Evolutionary conservation across 257 asterid genomes (phyloP), one percentile per base, ranked within the genome.

Genomic region (Scutellaria galericulata): DNA sequence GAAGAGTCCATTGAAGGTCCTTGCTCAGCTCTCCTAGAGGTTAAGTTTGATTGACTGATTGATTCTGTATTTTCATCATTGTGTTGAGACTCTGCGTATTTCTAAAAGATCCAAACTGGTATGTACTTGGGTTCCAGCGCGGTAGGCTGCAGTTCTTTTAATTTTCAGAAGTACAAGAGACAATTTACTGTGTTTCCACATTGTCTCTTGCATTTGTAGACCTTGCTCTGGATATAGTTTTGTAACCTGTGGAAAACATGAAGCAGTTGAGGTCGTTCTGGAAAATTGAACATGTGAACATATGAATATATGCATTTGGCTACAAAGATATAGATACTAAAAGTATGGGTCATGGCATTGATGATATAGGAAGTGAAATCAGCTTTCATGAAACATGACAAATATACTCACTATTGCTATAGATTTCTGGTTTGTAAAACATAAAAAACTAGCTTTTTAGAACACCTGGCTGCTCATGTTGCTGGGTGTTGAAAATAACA

Each of bases 11-110:
- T 18, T 55, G 59, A 45, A 20, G 73, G 14, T 65, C 68, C 48
- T 70, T 64, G 41, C 52, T 57, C 35, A 10, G 56, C 35, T 76
- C 66, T 69, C 61, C 70, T 70, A 4, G 64, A 24, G 65, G 44
- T 68, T 68, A 37, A 6, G 57, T 20, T 45, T 42, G 15, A 24
- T 45, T 55, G 63, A 67, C 14, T 20, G 8, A 66, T 41, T 47
- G 56, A 14, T 64, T 44, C 15, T 39, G 24, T 41, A 37, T 62
- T 4, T 9, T 68, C 40, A 20, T 68, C 40, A 20, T 60, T 50
- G 64, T 56, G 55, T 54, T 14, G 42, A 35, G 42, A 55, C 14
- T 55, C 48, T n/a, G 22, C 53, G 56, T 13, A 41, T 31, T 54
- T 61, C 54, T 22, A 39, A 27, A 48, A 27, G 31, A 72, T 18